These are phyloP conservation scores for Erysimum cheiri DNA, from an alignment of 441 rosid species.

Conservation along the genomic window DNA sequence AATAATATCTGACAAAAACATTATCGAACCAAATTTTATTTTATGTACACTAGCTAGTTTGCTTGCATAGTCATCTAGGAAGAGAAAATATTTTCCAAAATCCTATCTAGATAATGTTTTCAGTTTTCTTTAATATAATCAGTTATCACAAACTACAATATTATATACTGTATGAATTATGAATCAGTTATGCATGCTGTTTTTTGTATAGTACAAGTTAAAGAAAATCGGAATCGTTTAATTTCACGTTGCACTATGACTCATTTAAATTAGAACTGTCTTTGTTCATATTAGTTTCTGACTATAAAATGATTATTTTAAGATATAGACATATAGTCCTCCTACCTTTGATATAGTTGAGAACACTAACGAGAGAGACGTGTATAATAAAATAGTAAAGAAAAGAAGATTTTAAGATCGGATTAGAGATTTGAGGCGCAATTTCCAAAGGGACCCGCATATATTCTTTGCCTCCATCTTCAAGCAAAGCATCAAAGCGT, in stretches of 20 bases:
- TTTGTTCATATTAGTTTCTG: not conserved
- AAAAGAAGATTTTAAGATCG: conserved; percentile 33
- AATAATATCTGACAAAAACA: conserved; percentile 16
- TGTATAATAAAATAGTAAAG: too few species aligned
- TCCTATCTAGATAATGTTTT: not conserved
- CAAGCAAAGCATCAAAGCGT: conserved; percentile 49
- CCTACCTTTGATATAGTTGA: too few species aligned
- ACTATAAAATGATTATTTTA: conserved; percentile 15
- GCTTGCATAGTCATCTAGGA: not conserved
- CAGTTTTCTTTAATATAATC: not conserved
- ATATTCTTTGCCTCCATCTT: conserved; percentile 47
- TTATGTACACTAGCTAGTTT: conserved; percentile 4
- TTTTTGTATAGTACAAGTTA: not conserved
- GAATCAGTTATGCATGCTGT: not conserved
- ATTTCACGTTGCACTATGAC: not conserved
- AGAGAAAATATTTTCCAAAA: not conserved
- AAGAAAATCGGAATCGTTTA: not conserved
- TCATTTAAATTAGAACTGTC: not conserved
- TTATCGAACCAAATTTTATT: not conserved
- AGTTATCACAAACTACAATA: not conserved
- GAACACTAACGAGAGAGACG: too few species aligned
- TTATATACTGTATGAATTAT: not conserved
- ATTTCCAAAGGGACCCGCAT: conserved; percentile 45
- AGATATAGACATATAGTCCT: not conserved
- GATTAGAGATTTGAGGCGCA: conserved; percentile 41